Conservation (phyloP, 2,329 filamentous ascomycete genomes). For the Penicillium sp. region DNA sequence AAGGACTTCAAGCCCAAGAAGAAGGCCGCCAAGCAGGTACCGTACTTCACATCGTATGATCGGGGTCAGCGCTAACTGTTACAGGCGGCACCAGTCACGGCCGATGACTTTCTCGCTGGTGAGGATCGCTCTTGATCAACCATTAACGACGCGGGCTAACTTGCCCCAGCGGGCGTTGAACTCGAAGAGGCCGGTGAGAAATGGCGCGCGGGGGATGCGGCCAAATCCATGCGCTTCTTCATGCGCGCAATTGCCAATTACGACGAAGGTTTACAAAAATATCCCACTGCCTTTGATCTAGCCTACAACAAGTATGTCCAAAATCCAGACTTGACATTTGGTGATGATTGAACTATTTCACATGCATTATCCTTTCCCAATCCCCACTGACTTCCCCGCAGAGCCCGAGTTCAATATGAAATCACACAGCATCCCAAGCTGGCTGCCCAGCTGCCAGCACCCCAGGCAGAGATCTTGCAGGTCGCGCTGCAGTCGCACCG, state of each 20-base stretch:
- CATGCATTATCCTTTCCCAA: neutral
- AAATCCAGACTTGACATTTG: neutral
- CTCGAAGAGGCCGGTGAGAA: conserved; percentile 71
- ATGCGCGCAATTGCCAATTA: conserved; percentile 66
- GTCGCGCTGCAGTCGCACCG: conserved; percentile 64
- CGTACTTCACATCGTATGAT: neutral
- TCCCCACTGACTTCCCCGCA: conserved; percentile 30
- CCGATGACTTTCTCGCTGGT: conserved; percentile 67
- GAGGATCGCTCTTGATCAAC: conserved; percentile 15
- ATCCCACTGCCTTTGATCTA: conserved; percentile 65
- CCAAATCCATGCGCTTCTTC: conserved; percentile 59
- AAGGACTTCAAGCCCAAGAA: conserved; percentile 46
- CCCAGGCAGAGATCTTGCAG: conserved; percentile 55
- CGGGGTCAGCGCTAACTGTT: neutral
- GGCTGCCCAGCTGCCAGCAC: conserved; percentile 56
- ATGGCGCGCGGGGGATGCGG: conserved; percentile 69
- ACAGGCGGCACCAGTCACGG: conserved; percentile 57
- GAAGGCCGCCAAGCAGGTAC: conserved; percentile 42
- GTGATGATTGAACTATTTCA: neutral
- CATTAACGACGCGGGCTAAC: neutral
- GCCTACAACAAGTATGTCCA: conserved; percentile 68
- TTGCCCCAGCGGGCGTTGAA: conserved; percentile 58
- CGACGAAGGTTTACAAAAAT: conserved; percentile 59
- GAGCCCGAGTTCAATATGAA: conserved; percentile 67
- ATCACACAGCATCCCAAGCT: conserved; percentile 66